Evolutionary conservation across 805 yeast genomes (phyloP), one percentile per base, ranked within the genome.

Genomic region (Helenozyma rhizophorensis): DNA sequence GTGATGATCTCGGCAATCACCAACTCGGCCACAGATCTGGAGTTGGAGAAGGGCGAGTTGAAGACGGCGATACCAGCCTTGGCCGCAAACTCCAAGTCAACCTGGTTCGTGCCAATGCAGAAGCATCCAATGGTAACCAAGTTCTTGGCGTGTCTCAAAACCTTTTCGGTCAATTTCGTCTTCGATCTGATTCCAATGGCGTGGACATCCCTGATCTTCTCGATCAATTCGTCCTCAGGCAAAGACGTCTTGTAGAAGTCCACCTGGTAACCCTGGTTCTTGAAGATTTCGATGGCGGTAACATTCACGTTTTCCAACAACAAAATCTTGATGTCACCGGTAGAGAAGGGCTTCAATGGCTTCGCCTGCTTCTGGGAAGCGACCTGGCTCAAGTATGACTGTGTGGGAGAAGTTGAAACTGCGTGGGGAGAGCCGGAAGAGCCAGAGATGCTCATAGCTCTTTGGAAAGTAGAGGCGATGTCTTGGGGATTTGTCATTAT

Each of bases 81-180:
- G 44, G 97, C 96, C 36, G 98, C 98, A 51, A 58, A 84, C 48
- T 84, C 85, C 44, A 89, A 73, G 60, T 93, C 94, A 35, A 93
- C 98, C 69, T 93, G 98, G 70, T 93, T 93, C 41, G 97, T 93
- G 54, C 98, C 98, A 50, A 93, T 93, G 74, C 98, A 93, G 83
- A 93, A 93, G 70, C 98, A 93, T 37, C 98, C 98, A 62, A 93
- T 71, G 21, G 78, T 89, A 17, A 84, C 84, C 62, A 93, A 73
- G 69, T 90, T 86, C 60, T 80, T 83, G 37, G 98, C 98, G 51
- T 84, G 85, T 44, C 76, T 70, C 51, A 93, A 71, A 18, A 93
- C 79, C 32, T 78, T 78, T 47, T 76, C 82, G 25, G 88, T 85
- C 55, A 93, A 72, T 62, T 80, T 84, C 32, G 98, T 93, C 72